Percentiles rank a stretch among this genome's conserved stretches.
These are phyloP conservation scores for Colletotrichum shisoi DNA, from an alignment of 2,329 filamentous ascomycete species.

Conservation along the genomic window DNA sequence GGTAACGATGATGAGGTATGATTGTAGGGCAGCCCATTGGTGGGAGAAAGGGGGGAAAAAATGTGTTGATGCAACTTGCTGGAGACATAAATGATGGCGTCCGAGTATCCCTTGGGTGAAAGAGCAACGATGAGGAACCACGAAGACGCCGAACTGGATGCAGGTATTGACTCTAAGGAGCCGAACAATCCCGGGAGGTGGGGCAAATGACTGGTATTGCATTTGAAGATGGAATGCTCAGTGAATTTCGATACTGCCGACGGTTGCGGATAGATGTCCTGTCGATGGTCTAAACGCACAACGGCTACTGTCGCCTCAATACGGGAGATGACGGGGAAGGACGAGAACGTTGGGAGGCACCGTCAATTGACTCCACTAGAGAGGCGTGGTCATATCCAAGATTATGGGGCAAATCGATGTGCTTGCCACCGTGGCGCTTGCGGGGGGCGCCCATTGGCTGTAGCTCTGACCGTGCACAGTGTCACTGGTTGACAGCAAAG, in stretches of 20 bases:
- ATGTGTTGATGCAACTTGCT: neutral
- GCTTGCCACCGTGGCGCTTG: neutral
- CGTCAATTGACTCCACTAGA: neutral
- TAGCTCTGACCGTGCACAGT: neutral
- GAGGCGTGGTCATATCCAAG: neutral
- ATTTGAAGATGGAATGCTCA: no score
- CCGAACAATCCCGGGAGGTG: neutral
- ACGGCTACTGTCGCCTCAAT: slow-evolving; percentile 39
- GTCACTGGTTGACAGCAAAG: neutral
- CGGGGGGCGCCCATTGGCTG: neutral
- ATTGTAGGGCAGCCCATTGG: neutral
- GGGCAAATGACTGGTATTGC: neutral
- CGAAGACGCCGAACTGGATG: neutral
- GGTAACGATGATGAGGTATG: slow-evolving; percentile 8
- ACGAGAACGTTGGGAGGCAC: slow-evolving; percentile 22
- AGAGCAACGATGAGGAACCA: neutral
- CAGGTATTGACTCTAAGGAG: neutral
- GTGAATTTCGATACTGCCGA: no score
- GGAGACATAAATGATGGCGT: neutral
- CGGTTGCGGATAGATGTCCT: no score
- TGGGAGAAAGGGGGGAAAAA: neutral
- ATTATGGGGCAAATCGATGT: neutral
- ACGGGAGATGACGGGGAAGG: slow-evolving; percentile 38
- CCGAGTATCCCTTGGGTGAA: neutral
- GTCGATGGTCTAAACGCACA: neutral